phyloP scores from a whole-genome alignment of 805 yeast genomes.

The Schizosaccharomyces japonicus region DNA sequence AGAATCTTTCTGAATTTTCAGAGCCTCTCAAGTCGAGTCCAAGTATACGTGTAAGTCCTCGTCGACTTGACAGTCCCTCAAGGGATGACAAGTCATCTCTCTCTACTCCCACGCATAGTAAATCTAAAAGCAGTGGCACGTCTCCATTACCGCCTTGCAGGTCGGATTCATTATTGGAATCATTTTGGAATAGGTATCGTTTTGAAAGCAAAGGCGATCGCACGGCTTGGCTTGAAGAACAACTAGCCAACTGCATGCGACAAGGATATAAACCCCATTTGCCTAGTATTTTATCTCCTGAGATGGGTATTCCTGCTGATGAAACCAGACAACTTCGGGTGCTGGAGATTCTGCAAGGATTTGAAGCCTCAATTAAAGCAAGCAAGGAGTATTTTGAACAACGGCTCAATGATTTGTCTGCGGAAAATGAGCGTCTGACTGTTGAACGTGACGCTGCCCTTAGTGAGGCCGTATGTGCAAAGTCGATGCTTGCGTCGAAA shows the following conservation, averaged over 20 bases:
- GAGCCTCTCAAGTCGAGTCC: too few species aligned
- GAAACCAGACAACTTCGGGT: not conserved
- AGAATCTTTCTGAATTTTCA: too few species aligned
- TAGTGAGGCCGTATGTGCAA: not conserved
- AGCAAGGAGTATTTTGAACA: not conserved
- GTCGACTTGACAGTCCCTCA: too few species aligned
- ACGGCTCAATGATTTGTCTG: not conserved
- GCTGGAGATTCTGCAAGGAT: not conserved
- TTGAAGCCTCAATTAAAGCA: not conserved
- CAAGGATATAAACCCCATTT: conserved; percentile 1
- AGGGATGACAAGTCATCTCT: too few species aligned
- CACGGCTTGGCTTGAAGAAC: not conserved
- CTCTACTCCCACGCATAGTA: too few species aligned
- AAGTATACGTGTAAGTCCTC: too few species aligned
- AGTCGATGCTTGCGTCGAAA: not conserved
- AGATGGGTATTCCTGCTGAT: not conserved
- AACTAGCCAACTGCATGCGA: not conserved
- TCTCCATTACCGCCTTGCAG: too few species aligned
- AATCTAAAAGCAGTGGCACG: too few species aligned
- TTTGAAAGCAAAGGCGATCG: not conserved
- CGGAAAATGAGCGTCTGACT: not conserved
- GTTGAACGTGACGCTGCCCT: not conserved
- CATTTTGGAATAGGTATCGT: too few species aligned
- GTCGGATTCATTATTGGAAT: too few species aligned
- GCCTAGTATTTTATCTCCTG: too few species aligned